Base-by-base conservation (phyloP, 1,284 basidiomycete species). In the Hemileia vastatrix region DNA sequence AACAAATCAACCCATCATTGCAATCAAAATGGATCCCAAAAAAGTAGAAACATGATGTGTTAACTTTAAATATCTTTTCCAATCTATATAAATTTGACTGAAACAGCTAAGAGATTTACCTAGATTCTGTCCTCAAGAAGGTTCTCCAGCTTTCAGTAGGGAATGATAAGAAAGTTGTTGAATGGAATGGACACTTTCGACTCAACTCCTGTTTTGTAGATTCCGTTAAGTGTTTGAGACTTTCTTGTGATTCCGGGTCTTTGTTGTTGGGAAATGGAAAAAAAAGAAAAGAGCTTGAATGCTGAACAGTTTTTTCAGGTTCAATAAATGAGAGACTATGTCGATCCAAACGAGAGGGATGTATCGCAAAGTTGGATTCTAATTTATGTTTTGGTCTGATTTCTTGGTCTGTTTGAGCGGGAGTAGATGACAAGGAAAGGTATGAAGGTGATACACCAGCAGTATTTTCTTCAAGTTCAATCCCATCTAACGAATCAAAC, bases 71-170 rank as follows among this genome's bases (percentile, higher is more conserved):
- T n/a, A n/a, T n/a, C n/a, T n/a, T n/a, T n/a, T n/a, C n/a, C n/a
- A n/a, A n/a, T n/a, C n/a, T n/a, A n/a, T n/a, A n/a, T n/a, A n/a
- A n/a, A n/a, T n/a, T n/a, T n/a, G n/a, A n/a, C n/a, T n/a, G n/a
- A n/a, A n/a, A n/a, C n/a, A n/a, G n/a, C n/a, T n/a, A 47, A 50
- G 24, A 50, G 3, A 13, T 45, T 49, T 51, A 63, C 60, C 24
- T 52, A 1, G 60, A 55, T 53, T 56, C 54, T 6, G 60, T 63
- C 33, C 54, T 63, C 2, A 55, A 8, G 21, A 63, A 63, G 19
- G 47, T 63, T 45, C 60, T 55, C 60, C 60, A 63, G 33, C 48
- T n/a, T n/a, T n/a, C n/a, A n/a, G n/a, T n/a, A n/a, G n/a, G n/a
- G n/a, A n/a, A n/a, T n/a, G n/a, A n/a, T n/a, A n/a, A n/a, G n/a